A percentile compares a stretch with the other conserved stretches of the same genome.
Conservation (phyloP, 176 grass and related monocot genomes). For the Poa pratensis region DNA sequence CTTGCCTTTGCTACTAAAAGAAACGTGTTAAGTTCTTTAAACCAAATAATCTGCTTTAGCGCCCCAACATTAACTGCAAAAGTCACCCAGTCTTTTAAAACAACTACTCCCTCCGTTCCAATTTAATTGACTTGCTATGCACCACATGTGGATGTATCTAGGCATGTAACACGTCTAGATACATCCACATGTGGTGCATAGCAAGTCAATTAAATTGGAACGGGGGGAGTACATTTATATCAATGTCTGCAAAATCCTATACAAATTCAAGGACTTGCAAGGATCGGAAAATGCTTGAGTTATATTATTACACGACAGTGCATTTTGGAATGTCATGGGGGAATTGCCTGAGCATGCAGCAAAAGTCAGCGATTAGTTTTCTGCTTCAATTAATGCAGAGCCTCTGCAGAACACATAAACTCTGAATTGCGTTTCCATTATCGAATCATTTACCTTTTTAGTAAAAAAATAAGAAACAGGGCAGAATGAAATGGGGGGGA, state of each 20-base stretch:
- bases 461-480: not conserved
- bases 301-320: not conserved
- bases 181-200: too few relatives aligned
- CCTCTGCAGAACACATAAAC: not conserved
- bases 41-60: not conserved
- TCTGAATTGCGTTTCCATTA: not conserved
- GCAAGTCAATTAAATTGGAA: too few relatives aligned
- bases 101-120: too few relatives aligned
- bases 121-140: too few relatives aligned
- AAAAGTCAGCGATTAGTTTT: not conserved
- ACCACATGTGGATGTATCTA: too few relatives aligned
- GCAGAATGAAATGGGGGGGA: not conserved
- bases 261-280: not conserved
- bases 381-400: not conserved
- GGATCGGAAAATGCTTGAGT: not conserved
- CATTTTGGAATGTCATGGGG: not conserved
- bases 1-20: not conserved
- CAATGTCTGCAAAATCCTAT: constrained; percentile 20
- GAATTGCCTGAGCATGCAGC: not conserved
- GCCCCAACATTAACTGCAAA: not conserved
- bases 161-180: too few relatives aligned
- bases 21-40: not conserved
- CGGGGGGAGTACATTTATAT: too few relatives aligned
- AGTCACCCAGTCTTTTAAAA: not conserved
- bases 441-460: not conserved